These are phyloP conservation scores for Phalaenopsis hybrid DNA, from an alignment of 116 monocot species.

Conservation along the genomic window DNA sequence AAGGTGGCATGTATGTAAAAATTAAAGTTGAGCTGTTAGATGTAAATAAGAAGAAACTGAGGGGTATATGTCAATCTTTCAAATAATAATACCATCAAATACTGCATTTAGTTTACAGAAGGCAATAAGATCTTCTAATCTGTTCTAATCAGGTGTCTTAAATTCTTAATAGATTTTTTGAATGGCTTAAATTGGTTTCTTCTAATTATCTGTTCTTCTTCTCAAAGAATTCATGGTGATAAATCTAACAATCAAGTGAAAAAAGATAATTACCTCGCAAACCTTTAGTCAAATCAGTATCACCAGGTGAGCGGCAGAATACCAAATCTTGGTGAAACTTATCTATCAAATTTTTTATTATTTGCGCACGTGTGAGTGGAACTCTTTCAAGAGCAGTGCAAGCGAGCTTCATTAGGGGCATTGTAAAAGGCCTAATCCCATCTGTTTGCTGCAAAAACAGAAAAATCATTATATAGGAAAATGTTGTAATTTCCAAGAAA, in stretches of 20 bases:
- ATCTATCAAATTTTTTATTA: constrained; percentile 68
- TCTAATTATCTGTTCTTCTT: neutral
- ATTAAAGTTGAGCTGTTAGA: too few relatives aligned
- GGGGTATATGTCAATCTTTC: too few relatives aligned
- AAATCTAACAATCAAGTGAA: neutral
- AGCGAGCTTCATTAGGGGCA: constrained; percentile 94
- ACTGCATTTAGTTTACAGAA: neutral
- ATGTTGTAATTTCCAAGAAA: neutral
- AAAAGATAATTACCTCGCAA: constrained; percentile 29
- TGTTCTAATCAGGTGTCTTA: neutral
- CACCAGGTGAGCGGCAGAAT: constrained; percentile 76
- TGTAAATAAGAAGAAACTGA: too few relatives aligned
- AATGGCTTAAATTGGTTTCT: neutral
- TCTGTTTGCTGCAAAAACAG: constrained; percentile 62
- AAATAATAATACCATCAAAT: neutral
- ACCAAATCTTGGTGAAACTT: constrained; percentile 94
- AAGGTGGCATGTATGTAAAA: too few relatives aligned
- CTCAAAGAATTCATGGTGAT: neutral
- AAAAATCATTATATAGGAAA: constrained; percentile 9
- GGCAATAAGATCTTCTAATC: neutral
- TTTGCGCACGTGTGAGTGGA: constrained; percentile 69
- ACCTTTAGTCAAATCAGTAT: constrained; percentile 56
- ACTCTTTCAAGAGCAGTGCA: constrained; percentile 93
- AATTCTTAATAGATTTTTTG: neutral
- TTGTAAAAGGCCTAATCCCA: constrained; percentile 97